phyloP scores from a whole-genome alignment of 129 eudicot genomes.

The Oenanthe sinensis region DNA sequence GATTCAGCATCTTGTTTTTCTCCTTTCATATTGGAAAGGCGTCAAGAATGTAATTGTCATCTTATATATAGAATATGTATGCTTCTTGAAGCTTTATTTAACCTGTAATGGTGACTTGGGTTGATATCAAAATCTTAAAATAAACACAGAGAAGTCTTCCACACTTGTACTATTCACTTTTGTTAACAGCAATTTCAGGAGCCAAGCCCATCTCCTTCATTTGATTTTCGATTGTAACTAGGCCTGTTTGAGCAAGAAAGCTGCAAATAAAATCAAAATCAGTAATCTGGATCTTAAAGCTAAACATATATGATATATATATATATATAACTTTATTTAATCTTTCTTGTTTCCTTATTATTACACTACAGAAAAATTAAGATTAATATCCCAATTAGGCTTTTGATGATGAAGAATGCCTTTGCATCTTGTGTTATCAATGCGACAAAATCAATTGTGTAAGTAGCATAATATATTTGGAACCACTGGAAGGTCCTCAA shows the following conservation, averaged over 20 bases:
- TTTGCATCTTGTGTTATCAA: background rate
- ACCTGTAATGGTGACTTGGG: background rate
- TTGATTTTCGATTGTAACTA: constrained; percentile 82
- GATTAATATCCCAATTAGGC: background rate
- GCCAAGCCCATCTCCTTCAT: constrained; percentile 85
- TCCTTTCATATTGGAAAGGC: background rate
- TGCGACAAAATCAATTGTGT: background rate
- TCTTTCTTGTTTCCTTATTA: background rate
- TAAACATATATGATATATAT: background rate
- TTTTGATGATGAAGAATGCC: background rate
- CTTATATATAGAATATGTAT: background rate
- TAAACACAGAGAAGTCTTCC: background rate
- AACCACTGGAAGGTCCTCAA: background rate
- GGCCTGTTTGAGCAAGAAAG: constrained; percentile 88
- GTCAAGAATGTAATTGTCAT: background rate
- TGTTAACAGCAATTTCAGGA: constrained; percentile 24
- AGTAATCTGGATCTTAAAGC: background rate
- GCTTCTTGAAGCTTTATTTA: background rate
- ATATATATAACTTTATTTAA: background rate
- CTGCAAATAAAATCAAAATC: constrained; percentile 33
- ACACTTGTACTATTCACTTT: constrained; percentile 37
- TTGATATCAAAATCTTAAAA: background rate
- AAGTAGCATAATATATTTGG: background rate
- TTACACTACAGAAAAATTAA: background rate
- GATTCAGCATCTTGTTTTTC: background rate